These are phyloP conservation scores for Fusarium falciforme DNA, from an alignment of 2,329 filamentous ascomycete species.

Conservation along the genomic window DNA sequence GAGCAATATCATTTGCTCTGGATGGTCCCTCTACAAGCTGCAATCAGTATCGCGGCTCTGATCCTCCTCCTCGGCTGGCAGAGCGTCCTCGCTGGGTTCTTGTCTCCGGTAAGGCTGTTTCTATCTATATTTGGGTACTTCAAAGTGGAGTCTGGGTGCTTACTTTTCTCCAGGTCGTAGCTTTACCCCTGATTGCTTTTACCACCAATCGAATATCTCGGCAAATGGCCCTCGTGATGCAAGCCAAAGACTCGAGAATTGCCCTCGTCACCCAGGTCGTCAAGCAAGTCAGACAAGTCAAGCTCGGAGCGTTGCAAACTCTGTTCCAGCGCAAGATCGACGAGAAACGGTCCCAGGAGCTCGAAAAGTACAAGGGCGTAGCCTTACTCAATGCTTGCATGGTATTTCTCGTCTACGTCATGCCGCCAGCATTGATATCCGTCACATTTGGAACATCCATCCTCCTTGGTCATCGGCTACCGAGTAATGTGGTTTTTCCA, in stretches of 20 bases:
- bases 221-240: neutral
- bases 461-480: neutral
- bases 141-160: accelerated
- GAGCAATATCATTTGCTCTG: neutral
- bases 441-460: neutral
- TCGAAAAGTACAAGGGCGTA: neutral
- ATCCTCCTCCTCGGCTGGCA: neutral
- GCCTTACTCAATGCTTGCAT: neutral
- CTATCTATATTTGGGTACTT: neutral
- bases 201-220: neutral
- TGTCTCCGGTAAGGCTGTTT: neutral
- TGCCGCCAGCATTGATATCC: neutral
- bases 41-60: neutral
- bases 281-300: neutral
- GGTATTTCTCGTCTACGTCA: neutral
- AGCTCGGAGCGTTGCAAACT: neutral
- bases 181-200: neutral
- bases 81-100: neutral
- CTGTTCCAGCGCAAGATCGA: neutral
- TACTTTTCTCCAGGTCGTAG: neutral
- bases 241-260: neutral
- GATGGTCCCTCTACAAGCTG: neutral
- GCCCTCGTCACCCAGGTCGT: neutral
- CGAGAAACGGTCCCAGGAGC: neutral
- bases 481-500: neutral